phyloP scores from a whole-genome alignment of 2,329 filamentous ascomycete genomes.

The Fusarium concolor region DNA sequence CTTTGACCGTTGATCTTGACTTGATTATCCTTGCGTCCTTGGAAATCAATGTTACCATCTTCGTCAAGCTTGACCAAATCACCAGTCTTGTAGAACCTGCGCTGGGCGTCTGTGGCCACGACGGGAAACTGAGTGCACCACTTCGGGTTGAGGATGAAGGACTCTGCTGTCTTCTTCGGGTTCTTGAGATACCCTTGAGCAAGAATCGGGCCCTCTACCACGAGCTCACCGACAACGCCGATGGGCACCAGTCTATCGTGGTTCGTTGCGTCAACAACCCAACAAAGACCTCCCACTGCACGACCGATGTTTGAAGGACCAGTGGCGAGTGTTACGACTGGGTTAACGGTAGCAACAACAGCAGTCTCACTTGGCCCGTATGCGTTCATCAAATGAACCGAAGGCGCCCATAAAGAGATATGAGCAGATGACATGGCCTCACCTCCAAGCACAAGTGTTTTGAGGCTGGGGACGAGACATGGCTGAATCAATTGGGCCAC shows the following conservation, averaged over 20 bases:
- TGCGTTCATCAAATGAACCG: slow-evolving; percentile 35
- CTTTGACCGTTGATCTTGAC: slow-evolving; percentile 51
- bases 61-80: slow-evolving; percentile 40
- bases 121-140: slow-evolving; percentile 12
- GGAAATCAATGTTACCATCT: slow-evolving; percentile 38
- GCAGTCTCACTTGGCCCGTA: slow-evolving; percentile 41
- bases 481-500: slow-evolving; percentile 33
- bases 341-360: slow-evolving; percentile 32
- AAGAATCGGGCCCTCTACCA: slow-evolving; percentile 55
- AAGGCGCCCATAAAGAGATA: slow-evolving; percentile 27
- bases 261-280: slow-evolving; percentile 45
- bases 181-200: slow-evolving; percentile 62
- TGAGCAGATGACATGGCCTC: slow-evolving; percentile 41
- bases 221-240: slow-evolving; percentile 50
- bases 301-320: slow-evolving; percentile 34
- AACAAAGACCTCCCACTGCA: slow-evolving; percentile 33
- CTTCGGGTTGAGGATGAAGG: slow-evolving; percentile 42
- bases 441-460: slow-evolving; percentile 35
- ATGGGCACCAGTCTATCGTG: slow-evolving; percentile 44
- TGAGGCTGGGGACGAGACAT: slow-evolving; percentile 15
- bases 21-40: slow-evolving; percentile 50
- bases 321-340: not conserved
- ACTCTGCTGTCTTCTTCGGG: slow-evolving; percentile 44
- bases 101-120: accelerated
- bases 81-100: slow-evolving; percentile 40